Evolutionary conservation across 495 filamentous ascomycete genomes (phyloP), one percentile per base, ranked within the genome.

Genomic region (Aspergillus conjunctus): DNA sequence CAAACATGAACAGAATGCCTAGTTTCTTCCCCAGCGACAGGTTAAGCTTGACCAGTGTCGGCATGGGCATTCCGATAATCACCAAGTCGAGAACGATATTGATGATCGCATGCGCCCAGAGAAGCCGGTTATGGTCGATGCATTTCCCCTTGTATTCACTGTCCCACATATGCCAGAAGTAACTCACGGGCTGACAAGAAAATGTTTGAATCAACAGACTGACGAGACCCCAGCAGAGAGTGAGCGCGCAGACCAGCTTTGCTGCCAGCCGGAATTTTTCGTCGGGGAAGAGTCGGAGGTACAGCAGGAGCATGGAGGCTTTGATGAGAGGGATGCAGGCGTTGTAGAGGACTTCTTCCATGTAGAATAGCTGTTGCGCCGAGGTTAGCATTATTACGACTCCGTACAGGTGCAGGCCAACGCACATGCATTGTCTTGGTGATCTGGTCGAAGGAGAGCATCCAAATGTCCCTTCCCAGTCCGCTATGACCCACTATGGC

Each of bases 11-110:
- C 20, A 55, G 62, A 0, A 74, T 51, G 5, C 62, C 63, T 7
- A 59, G 10, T 50, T 68, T 71, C 37, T 65, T 54, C 21, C 60
- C 56, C 39, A 33, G 20, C 0, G 62, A 59, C 11, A 73, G 34
- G 5, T 68, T 64, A 22, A 74, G 49, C 26, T 53, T 50, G 18
- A 54, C 46, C 3, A 71, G 51, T 10, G 67, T 44, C 7, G 64
- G 66, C 56, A 72, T 43, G 1, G 77, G 78, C 18, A 79, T 66
- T 14, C 66, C 63, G 9, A 79, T 67, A 9, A 80, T 76, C 2
- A 71, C 67, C 20, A 79, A 51, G 52, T 81, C 76, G 26, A 69
- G 73, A 18, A 72, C 55, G 31, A 81, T 78, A 37, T 78, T 80
- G 61, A 74, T 74, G 15, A 73, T 67, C 7, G 77, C 78, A 11